Evolutionary conservation across 352 stramenopile genomes (phyloP).

Genomic region (Phytopythium montanum): DNA sequence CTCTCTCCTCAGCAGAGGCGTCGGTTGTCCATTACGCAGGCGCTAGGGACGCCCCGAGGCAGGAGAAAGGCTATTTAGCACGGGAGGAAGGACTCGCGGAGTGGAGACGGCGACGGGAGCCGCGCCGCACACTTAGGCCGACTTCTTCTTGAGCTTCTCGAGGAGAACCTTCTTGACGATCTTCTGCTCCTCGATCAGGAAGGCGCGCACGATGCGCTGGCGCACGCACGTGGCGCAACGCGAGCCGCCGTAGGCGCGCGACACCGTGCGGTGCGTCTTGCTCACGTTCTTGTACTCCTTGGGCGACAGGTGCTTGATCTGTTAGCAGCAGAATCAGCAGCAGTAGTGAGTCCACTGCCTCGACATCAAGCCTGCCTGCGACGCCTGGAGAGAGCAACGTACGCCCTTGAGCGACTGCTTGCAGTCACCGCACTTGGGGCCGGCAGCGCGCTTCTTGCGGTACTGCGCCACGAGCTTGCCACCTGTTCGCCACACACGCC

Average conservation of each 20-base stretch:
- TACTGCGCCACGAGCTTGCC: slow-evolving; percentile 93
- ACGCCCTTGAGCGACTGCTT: slow-evolving; percentile 86
- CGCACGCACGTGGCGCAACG: slow-evolving; percentile 93
- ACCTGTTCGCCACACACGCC: slow-evolving; percentile 28
- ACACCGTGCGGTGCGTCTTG: slow-evolving; percentile 93
- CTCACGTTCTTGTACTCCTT: slow-evolving; percentile 82
- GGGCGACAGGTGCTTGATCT: slow-evolving; percentile 84
- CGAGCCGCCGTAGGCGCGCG: slow-evolving; percentile 95
- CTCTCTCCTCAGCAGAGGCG: slow-evolving; percentile 9
- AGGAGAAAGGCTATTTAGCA: slow-evolving; percentile 4
- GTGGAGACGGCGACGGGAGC: background rate
- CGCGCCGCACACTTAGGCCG: slow-evolving; percentile 41
- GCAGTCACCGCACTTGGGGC: slow-evolving; percentile 97
- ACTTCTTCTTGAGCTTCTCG: slow-evolving; percentile 92
- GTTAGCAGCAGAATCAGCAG: background rate
- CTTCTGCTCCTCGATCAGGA: slow-evolving; percentile 99
- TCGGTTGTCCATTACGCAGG: slow-evolving; percentile 5
- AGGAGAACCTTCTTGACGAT: slow-evolving; percentile 99
- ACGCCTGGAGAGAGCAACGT: too few relatives aligned
- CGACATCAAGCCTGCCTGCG: background rate
- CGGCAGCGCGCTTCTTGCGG: slow-evolving; percentile 92
- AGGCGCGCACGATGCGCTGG: slow-evolving; percentile 96
- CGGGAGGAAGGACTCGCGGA: slow-evolving; percentile 14
- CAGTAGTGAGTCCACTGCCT: background rate
- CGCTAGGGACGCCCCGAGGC: background rate